Conservation (phyloP, 2,329 filamentous ascomycete species). For the Cercospora sojina region DNA sequence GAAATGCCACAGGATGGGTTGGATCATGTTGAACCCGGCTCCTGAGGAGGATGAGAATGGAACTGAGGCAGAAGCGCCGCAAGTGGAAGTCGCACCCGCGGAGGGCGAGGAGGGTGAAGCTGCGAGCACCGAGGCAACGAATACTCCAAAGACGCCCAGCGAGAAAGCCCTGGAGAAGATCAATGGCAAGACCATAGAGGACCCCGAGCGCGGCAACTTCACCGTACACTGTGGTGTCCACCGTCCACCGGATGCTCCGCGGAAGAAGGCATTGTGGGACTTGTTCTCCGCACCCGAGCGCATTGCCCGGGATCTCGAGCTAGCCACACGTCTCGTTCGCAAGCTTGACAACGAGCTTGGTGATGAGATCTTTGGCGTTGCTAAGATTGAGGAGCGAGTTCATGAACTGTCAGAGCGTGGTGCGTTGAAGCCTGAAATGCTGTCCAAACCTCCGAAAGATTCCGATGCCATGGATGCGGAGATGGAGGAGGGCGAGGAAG, state of each 20-base stretch:
- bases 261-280: constrained; percentile 96
- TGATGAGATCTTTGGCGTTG: constrained; percentile 70
- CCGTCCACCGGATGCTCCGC: constrained; percentile 77
- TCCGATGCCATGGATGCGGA: constrained; percentile 63
- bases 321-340: constrained; percentile 76
- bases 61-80: constrained; percentile 59
- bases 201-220: constrained; percentile 90
- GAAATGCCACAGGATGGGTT: constrained; percentile 94
- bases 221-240: constrained; percentile 97
- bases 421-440: constrained; percentile 66
- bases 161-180: constrained; percentile 90
- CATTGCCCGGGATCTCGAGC: constrained; percentile 81
- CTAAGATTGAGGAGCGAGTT: constrained; percentile 82
- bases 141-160: constrained; percentile 32
- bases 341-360: constrained; percentile 85
- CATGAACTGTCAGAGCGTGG: constrained; percentile 76
- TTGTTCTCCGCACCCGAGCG: constrained; percentile 92
- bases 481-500: constrained; percentile 75
- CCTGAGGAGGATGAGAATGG: constrained; percentile 65
- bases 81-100: constrained; percentile 11
- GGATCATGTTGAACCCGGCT: constrained; percentile 90
- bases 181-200: constrained; percentile 95
- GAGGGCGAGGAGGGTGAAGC: constrained; percentile 17
- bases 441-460: constrained; percentile 55
- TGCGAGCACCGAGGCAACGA: constrained; percentile 16